A percentile compares a stretch with the other conserved stretches of the same genome.
Conservation (phyloP, 345 rosid genomes). For the Firmiana major region DNA sequence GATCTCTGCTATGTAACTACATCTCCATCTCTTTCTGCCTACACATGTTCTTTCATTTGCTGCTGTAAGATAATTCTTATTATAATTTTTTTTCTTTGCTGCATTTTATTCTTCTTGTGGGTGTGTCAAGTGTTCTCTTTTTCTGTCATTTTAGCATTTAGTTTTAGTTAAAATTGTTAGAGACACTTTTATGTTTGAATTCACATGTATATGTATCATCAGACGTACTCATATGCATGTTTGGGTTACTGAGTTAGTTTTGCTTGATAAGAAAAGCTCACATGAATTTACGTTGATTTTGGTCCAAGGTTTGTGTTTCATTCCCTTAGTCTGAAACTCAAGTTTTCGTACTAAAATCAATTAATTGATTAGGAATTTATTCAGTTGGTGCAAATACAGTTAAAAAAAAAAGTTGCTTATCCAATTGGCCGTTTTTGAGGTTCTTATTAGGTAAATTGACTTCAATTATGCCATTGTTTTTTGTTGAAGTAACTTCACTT, state of each 20-base stretch:
- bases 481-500: slow-evolving; percentile 7
- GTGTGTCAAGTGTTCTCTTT: not conserved
- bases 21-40: not conserved
- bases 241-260: slow-evolving; percentile 5
- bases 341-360: not conserved
- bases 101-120: not conserved
- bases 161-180: not conserved
- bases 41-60: not conserved
- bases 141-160: not conserved
- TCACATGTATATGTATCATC: not conserved
- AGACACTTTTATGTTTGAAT: not conserved
- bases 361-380: not conserved
- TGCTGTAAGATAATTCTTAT: not conserved
- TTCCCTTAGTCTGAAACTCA: not conserved
- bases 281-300: not conserved
- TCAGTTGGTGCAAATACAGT: not conserved
- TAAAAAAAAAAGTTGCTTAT: not conserved
- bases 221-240: not conserved
- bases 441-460: slow-evolving; percentile 10
- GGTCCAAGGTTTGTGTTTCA: not conserved
- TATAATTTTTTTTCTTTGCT: not conserved
- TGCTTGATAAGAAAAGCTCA: slow-evolving; percentile 14
- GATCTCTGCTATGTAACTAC: not conserved
- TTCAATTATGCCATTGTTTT: not conserved
- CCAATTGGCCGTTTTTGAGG: not conserved